Percentiles rank a stretch among this genome's conserved stretches.
phyloP scores from a whole-genome alignment of 768 basidiomycete genomes.

The Leucosporidium yakuticum region DNA sequence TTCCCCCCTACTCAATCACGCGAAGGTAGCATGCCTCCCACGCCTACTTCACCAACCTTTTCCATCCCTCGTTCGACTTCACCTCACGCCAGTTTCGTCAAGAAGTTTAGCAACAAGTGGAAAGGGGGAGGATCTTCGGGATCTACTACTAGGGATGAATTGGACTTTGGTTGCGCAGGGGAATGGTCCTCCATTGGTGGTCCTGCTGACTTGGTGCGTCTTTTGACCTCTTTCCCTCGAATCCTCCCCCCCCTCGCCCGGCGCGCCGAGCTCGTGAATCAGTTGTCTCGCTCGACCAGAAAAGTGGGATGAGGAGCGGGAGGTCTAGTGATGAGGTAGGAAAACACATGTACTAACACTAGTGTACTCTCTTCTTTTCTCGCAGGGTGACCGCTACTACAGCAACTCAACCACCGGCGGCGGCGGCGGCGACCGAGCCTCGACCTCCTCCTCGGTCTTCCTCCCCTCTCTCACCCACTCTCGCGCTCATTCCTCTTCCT shows the following conservation, averaged over 20 bases:
- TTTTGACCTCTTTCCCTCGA: no score
- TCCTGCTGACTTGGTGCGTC: slow-evolving; percentile 24
- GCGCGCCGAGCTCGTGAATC: no score
- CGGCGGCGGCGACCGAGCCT: slow-evolving; percentile 11
- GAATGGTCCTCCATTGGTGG: slow-evolving; percentile 11
- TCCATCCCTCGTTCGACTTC: neutral
- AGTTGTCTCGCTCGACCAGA: no score
- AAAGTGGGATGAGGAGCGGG: no score
- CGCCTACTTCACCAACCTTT: neutral
- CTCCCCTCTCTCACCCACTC: slow-evolving; percentile 17
- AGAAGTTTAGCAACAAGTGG: neutral
- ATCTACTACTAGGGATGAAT: neutral
- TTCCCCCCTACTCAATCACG: no score
- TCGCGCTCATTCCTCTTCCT: slow-evolving; percentile 26
- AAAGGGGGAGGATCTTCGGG: neutral
- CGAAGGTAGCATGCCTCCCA: neutral
- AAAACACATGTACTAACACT: no score
- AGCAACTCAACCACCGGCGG: neutral
- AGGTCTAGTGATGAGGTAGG: no score
- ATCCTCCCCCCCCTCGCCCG: no score
- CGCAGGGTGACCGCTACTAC: slow-evolving; percentile 18
- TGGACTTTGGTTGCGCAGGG: slow-evolving; percentile 32
- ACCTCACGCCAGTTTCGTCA: slow-evolving; percentile 17
- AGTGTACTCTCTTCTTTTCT: no score
- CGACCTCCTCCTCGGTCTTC: slow-evolving; percentile 17